Evolutionary conservation across 768 basidiomycete genomes (phyloP).

Genomic region (Russula sp.): DNA sequence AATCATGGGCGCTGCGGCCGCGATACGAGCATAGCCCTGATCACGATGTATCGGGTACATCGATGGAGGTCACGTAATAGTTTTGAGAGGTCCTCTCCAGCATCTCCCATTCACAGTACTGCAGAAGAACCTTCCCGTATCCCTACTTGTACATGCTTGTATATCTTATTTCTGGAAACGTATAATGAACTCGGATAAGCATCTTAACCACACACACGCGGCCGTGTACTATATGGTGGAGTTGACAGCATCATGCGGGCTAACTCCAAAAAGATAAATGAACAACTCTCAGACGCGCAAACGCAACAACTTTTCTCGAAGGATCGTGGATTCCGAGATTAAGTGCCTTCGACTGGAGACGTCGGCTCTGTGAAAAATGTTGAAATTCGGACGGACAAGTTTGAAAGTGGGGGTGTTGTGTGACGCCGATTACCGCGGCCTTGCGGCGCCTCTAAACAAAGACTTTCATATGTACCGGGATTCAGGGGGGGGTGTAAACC

Average conservation of each 20-base stretch:
- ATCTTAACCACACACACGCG: slow-evolving; percentile 16
- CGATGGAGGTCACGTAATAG: slow-evolving; percentile 28
- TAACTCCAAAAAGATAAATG: slow-evolving; percentile 31
- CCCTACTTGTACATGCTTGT: slow-evolving; percentile 25
- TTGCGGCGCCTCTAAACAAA: slow-evolving; percentile 24
- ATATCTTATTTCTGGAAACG: slow-evolving; percentile 23
- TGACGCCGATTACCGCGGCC: slow-evolving; percentile 26
- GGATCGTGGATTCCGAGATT: slow-evolving; percentile 26
- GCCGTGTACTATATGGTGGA: slow-evolving; percentile 14
- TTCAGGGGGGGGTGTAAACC: slow-evolving; percentile 28
- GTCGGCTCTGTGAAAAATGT: slow-evolving; percentile 22
- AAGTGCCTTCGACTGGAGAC: slow-evolving; percentile 23
- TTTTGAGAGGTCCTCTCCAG: slow-evolving; percentile 18
- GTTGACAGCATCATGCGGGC: slow-evolving; percentile 28
- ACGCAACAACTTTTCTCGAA: slow-evolving; percentile 23
- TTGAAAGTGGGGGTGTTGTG: not conserved
- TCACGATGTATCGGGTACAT: slow-evolving; percentile 28
- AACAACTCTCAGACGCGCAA: slow-evolving; percentile 20
- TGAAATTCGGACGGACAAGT: slow-evolving; percentile 20
- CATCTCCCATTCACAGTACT: slow-evolving; percentile 13
- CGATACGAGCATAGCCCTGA: slow-evolving; percentile 24
- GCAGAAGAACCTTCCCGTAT: slow-evolving; percentile 18
- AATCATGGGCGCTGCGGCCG: slow-evolving; percentile 29
- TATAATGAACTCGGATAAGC: slow-evolving; percentile 21
- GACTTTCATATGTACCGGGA: slow-evolving; percentile 18